Evolutionary conservation across 371 early-diverging fungal genomes (phyloP), one percentile per base, ranked within the genome.

Genomic region (Saksenaea oblongispora): DNA sequence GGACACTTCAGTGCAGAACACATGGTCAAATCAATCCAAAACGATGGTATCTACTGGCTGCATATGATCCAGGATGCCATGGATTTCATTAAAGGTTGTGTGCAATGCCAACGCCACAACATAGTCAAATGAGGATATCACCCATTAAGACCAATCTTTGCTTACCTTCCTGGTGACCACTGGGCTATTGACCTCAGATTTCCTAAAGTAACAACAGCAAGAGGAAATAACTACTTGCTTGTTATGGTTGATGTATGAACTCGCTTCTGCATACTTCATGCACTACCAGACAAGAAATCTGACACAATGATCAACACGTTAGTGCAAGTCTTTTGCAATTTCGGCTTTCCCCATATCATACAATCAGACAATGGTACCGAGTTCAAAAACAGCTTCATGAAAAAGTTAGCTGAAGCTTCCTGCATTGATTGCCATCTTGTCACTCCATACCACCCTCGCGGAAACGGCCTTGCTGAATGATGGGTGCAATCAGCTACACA

Each of bases 301-400:
- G 53, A 39, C 13, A 58, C 64, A 35, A 42, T 74, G 17, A 67
- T 63, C 17, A 2, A 42, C 28, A 39, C 58, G 5, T 10, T 66
- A 3, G 8, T 66, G 5, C 3, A 61, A 18, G 56, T 65, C 14
- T 74, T 74, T 47, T 58, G 54, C 15, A 44, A 58, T 36, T 64
- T 59, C 26, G 71, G 75, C 1, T 65, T 74, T 34, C 75, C 71
- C 0, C 17, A 58, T 17, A 10, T 54, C 14, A n/a, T 74, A 18
- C 67, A 70, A 47, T 60, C 61, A 3, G 69, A 72, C 58, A 70
- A 70, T 61, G 71, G 73, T 2, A 56, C 27, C n/a, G 70, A 76
- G 63, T 73, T 65, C 27, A 55, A 35, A 0, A 70, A 73, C 51
- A 14, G 2, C 7, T n/a, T 69, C 5, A 58, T 63, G 41, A 22